A percentile compares a stretch with the other conserved stretches of the same genome.
phyloP scores from a whole-genome alignment of 495 filamentous ascomycete species.

The Haplographium delicatum region DNA sequence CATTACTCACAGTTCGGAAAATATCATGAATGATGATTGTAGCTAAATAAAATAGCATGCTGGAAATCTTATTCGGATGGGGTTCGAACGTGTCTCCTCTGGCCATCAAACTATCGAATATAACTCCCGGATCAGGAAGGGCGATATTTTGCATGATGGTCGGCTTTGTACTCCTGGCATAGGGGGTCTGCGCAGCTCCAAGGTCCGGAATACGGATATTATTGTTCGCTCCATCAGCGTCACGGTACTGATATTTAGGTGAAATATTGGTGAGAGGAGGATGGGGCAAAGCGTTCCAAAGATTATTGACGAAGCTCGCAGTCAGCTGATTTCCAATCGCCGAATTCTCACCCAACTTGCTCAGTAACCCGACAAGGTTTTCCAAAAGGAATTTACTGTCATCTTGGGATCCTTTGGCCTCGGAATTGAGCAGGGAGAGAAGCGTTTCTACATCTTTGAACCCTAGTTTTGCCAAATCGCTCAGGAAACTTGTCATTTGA shows the following conservation, averaged over 20 bases:
- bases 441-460: constrained; percentile 29
- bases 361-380: constrained; percentile 30
- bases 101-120: constrained; percentile 57
- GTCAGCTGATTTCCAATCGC: constrained; percentile 44
- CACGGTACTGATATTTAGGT: constrained; percentile 53
- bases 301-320: constrained; percentile 62
- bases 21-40: constrained; percentile 83
- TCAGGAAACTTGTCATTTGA: constrained; percentile 7
- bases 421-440: constrained; percentile 28
- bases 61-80: constrained; percentile 59
- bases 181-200: constrained; percentile 56
- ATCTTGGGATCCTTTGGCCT: constrained; percentile 29
- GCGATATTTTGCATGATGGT: constrained; percentile 54
- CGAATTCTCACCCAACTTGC: constrained; percentile 31
- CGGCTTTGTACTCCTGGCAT: constrained; percentile 70
- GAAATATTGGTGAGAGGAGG: constrained; percentile 42
- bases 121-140: constrained; percentile 66
- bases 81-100: constrained; percentile 42
- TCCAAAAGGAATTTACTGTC: constrained; percentile 36
- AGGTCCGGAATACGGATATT: constrained; percentile 56
- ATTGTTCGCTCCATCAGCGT: constrained; percentile 67
- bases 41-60: constrained; percentile 83
- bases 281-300: constrained; percentile 61
- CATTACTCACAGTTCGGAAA: constrained; percentile 31
- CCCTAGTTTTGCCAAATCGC: constrained; percentile 17